Conservation (phyloP, 1,284 basidiomycete genomes). For the Dichomitus squalens region DNA sequence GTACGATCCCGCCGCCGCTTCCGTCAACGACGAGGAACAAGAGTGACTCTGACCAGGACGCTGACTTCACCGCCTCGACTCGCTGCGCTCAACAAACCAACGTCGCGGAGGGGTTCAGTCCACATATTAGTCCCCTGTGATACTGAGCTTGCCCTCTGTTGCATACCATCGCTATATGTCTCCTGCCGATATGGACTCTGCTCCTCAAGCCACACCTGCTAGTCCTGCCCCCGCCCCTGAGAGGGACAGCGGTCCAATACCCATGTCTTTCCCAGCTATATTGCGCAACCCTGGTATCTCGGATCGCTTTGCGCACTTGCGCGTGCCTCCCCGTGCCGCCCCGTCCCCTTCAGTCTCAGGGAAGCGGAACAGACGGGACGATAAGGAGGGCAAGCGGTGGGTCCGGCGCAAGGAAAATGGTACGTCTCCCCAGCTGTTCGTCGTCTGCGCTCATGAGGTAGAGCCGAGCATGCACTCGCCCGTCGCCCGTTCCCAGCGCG, state of each 20-base stretch:
- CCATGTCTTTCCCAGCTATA: slow-evolving; percentile 71
- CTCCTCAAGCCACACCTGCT: no score
- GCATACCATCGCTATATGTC: no score
- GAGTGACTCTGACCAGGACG: no score
- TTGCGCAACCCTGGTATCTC: slow-evolving; percentile 58
- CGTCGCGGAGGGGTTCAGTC: no score
- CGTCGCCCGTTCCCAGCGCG: slow-evolving; percentile 47
- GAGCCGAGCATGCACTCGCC: background rate
- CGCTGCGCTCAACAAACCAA: no score
- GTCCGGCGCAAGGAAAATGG: slow-evolving; percentile 75
- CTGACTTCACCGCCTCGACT: no score
- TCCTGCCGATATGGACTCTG: no score
- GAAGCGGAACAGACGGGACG: slow-evolving; percentile 48
- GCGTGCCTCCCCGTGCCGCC: slow-evolving; percentile 20
- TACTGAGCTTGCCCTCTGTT: no score
- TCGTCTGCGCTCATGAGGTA: background rate
- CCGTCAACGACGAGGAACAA: no score
- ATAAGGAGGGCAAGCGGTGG: slow-evolving; percentile 78
- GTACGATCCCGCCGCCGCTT: no score
- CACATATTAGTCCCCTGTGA: no score
- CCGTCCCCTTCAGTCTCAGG: slow-evolving; percentile 20
- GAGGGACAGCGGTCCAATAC: slow-evolving; percentile 38
- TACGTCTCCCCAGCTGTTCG: slow-evolving; percentile 33
- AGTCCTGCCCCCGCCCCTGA: slow-evolving; percentile 31
- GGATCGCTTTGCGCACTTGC: slow-evolving; percentile 55